Conservation (phyloP, 129 eudicot genomes). For the Saussurea involucrata region DNA sequence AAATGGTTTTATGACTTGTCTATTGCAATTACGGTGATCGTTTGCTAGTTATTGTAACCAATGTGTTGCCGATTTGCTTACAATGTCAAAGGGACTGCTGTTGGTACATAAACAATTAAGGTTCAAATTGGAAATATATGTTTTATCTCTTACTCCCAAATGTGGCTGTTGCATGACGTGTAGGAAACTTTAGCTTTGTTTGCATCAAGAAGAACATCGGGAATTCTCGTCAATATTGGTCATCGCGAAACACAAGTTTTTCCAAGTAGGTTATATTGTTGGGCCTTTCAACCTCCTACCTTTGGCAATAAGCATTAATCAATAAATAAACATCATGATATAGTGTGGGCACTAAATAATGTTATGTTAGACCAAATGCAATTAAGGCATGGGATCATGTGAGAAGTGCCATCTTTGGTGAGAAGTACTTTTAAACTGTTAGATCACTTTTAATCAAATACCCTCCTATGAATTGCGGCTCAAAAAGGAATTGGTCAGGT, state of each 20-base stretch:
- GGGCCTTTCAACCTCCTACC: background rate
- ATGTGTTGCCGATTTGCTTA: background rate
- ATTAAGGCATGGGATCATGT: too few relatives aligned
- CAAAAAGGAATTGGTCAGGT: too few relatives aligned
- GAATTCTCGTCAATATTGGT: constrained; percentile 70
- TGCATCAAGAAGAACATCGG: constrained; percentile 63
- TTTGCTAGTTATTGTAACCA: background rate
- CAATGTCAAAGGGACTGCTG: background rate
- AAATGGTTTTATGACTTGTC: too few relatives aligned
- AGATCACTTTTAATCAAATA: too few relatives aligned
- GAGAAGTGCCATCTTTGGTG: too few relatives aligned
- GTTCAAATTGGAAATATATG: background rate
- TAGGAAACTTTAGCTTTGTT: constrained; percentile 68
- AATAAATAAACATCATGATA: background rate
- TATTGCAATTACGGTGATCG: too few relatives aligned
- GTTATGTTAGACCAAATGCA: background rate
- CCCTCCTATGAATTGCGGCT: too few relatives aligned
- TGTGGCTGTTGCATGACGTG: constrained; percentile 10
- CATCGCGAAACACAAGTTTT: constrained; percentile 58
- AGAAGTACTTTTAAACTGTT: too few relatives aligned
- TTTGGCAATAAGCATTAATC: background rate
- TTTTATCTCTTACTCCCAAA: background rate
- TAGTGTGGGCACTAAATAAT: background rate
- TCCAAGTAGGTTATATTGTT: constrained; percentile 50
- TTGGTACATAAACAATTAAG: background rate